phyloP scores from a whole-genome alignment of 2,329 filamentous ascomycete genomes.

The Penicillium digitatum region DNA sequence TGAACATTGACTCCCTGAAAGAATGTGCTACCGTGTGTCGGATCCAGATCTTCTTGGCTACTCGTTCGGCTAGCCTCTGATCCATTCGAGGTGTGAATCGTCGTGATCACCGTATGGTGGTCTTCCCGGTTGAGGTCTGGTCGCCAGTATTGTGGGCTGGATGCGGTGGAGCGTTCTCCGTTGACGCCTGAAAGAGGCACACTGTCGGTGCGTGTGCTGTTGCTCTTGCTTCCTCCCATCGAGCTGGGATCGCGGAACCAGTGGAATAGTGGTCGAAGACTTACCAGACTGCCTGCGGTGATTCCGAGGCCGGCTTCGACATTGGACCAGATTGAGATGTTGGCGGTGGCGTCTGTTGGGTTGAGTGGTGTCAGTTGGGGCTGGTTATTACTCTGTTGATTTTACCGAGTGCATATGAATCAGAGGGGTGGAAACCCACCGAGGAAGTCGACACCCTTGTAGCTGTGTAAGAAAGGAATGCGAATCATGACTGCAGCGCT shows the following conservation, averaged over 20 bases:
- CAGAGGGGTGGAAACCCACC: slow-evolving; percentile 25
- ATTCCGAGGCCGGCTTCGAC: slow-evolving; percentile 42
- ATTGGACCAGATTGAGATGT: slow-evolving; percentile 43
- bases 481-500: slow-evolving; percentile 38
- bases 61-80: slow-evolving; percentile 25
- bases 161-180: slow-evolving; percentile 13
- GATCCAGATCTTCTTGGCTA: slow-evolving; percentile 35
- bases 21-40: slow-evolving; percentile 21
- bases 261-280: slow-evolving; percentile 48
- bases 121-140: slow-evolving; percentile 29
- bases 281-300: slow-evolving; percentile 48
- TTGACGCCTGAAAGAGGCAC: slow-evolving; percentile 33
- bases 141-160: slow-evolving; percentile 31
- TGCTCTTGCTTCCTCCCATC: slow-evolving; percentile 14
- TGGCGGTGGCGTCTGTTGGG: slow-evolving; percentile 30
- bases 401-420: background rate
- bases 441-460: slow-evolving; percentile 32
- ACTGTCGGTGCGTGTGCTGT: slow-evolving; percentile 27
- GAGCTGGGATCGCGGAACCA: slow-evolving; percentile 34
- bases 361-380: slow-evolving; percentile 9
- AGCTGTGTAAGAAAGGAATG: slow-evolving; percentile 35
- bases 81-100: slow-evolving; percentile 25
- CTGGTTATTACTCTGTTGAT: background rate
- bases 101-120: slow-evolving; percentile 26
- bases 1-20: slow-evolving; percentile 33